Evolutionary conservation across 768 basidiomycete species (phyloP).

Genomic region (Coprinopsis marcescibilis): DNA sequence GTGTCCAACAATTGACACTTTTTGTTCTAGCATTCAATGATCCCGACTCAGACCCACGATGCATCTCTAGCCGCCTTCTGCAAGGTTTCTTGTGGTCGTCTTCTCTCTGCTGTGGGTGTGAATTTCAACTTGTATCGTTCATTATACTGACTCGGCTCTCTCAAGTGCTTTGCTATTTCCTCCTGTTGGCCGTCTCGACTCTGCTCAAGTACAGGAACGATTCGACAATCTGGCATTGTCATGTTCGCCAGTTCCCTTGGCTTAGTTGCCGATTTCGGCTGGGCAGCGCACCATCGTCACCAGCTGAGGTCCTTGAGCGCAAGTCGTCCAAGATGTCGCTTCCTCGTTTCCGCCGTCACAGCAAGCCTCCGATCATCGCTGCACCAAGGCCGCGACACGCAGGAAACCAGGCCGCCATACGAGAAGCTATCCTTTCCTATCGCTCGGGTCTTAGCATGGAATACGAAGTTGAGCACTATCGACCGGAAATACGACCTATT

Average conservation of each 20-base stretch:
- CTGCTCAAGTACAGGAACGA: conserved; percentile 36
- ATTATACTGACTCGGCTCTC: background rate
- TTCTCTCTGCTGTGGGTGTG: conserved; percentile 24
- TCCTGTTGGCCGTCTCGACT: conserved; percentile 39
- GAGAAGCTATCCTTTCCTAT: conserved; percentile 30
- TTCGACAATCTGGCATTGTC: conserved; percentile 44
- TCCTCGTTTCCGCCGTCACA: conserved; percentile 25
- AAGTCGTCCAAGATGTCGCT: conserved; percentile 19
- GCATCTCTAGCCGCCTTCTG: conserved; percentile 50
- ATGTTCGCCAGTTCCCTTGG: conserved; percentile 40
- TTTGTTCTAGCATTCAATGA: background rate
- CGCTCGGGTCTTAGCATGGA: conserved; percentile 34
- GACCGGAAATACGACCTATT: conserved; percentile 17
- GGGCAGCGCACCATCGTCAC: conserved; percentile 29
- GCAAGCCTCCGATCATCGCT: conserved; percentile 34
- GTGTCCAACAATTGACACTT: conserved; percentile 1
- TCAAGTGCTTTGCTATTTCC: conserved; percentile 55
- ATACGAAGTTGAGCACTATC: conserved; percentile 46
- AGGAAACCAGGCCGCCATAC: conserved; percentile 13
- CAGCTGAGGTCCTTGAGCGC: conserved; percentile 11
- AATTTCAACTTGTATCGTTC: background rate
- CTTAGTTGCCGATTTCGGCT: conserved; percentile 21
- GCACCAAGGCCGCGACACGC: conserved; percentile 39
- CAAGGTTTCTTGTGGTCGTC: conserved; percentile 57
- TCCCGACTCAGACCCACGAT: conserved; percentile 22